A percentile compares a stretch with the other conserved stretches of the same genome.
These are phyloP conservation scores for Talaromyces wortmannii DNA, from an alignment of 495 filamentous ascomycete genomes.

Conservation along the genomic window DNA sequence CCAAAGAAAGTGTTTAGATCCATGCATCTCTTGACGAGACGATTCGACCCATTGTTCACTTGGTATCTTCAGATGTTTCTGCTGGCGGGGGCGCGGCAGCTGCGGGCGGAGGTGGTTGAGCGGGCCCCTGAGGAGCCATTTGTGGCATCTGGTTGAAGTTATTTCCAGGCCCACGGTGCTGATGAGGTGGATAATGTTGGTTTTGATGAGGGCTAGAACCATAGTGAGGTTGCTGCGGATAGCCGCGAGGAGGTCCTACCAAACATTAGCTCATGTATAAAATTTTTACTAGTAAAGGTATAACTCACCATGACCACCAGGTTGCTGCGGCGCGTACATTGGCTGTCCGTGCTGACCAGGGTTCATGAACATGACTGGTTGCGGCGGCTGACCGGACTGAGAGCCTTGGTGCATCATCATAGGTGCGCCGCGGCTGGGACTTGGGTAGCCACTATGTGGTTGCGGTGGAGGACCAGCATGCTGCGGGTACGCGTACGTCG, in stretches of 20 bases:
- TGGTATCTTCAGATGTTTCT: slow-evolving; percentile 46
- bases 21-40: neutral
- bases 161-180: slow-evolving; percentile 52
- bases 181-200: slow-evolving; percentile 57
- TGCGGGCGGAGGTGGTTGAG: slow-evolving; percentile 31
- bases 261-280: slow-evolving; percentile 20
- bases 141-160: slow-evolving; percentile 51
- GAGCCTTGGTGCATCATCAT: slow-evolving; percentile 83
- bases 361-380: slow-evolving; percentile 57
- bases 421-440: slow-evolving; percentile 66
- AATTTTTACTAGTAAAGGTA: slow-evolving; percentile 1
- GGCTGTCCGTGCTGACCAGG: slow-evolving; percentile 64
- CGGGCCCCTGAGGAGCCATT: slow-evolving; percentile 36
- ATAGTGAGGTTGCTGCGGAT: slow-evolving; percentile 55
- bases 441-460: slow-evolving; percentile 74
- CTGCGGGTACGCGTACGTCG: slow-evolving; percentile 57
- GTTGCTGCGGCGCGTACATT: slow-evolving; percentile 55
- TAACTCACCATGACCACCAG: slow-evolving; percentile 57
- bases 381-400: slow-evolving; percentile 60
- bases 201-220: slow-evolving; percentile 58
- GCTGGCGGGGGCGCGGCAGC: slow-evolving; percentile 28
- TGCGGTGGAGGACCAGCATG: slow-evolving; percentile 53
- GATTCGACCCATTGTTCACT: slow-evolving; percentile 36
- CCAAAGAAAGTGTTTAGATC: neutral
- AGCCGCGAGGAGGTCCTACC: slow-evolving; percentile 51